Evolutionary conservation across 306 rosid genomes (phyloP).

Genomic region (Corylus americana): DNA sequence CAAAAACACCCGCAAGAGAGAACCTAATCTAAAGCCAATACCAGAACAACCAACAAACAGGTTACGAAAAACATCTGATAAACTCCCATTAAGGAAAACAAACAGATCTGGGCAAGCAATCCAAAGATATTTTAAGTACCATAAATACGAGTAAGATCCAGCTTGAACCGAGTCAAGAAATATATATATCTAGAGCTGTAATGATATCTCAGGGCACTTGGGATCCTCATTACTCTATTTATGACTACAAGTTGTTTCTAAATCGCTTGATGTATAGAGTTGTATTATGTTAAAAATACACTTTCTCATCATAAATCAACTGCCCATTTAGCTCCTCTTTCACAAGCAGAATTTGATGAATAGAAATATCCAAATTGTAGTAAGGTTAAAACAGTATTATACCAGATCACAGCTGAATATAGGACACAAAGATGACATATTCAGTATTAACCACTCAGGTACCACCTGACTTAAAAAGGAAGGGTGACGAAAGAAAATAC

Average conservation of each 20-base stretch:
- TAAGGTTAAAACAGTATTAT: background rate
- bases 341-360: background rate
- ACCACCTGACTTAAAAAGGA: background rate
- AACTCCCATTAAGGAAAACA: background rate
- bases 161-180: background rate
- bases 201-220: background rate
- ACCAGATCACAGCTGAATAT: background rate
- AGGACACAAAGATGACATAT: background rate
- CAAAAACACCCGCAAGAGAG: too few species aligned
- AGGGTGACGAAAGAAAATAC: conserved; percentile 37
- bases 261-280: too few species aligned
- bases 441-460: background rate
- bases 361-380: background rate
- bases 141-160: background rate
- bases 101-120: background rate
- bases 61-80: too few species aligned
- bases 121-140: background rate
- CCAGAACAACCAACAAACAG: too few species aligned
- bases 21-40: too few species aligned
- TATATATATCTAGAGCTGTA: background rate
- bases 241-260: background rate
- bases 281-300: too few species aligned
- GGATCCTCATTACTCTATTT: background rate
- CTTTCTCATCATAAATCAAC: background rate
- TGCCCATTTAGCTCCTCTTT: background rate